A percentile compares a stretch with the other conserved stretches of the same genome.
Conservation (phyloP, 257 asterid species). For the Solanum lycopersicoides region DNA sequence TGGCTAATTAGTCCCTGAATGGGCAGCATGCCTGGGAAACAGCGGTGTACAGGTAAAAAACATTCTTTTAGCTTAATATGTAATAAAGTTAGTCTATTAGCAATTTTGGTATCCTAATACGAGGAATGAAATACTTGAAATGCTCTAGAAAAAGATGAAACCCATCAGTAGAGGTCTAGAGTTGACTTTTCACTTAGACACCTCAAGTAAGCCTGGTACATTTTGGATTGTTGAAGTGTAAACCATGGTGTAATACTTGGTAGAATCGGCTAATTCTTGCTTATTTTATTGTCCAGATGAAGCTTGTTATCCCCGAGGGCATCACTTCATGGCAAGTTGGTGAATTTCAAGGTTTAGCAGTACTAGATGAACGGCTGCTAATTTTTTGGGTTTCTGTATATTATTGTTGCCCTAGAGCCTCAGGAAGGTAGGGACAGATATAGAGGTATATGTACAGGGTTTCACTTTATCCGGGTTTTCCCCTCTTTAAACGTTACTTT, state of each 20-base stretch:
- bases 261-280: not conserved
- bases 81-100: not conserved
- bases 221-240: not conserved
- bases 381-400: conserved; percentile 42
- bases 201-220: not conserved
- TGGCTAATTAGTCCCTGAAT: conserved; percentile 24
- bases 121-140: not conserved
- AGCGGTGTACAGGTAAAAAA: conserved; percentile 59
- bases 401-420: conserved; percentile 24
- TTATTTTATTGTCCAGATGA: conserved; percentile 20
- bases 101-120: not conserved
- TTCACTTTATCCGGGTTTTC: conserved; percentile 24
- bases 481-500: not conserved
- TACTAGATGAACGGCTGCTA: conserved; percentile 18
- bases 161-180: not conserved
- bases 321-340: conserved; percentile 12
- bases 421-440: conserved; percentile 34
- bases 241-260: not conserved
- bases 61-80: not conserved
- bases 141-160: not conserved
- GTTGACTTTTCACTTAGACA: not conserved
- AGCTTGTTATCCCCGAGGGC: conserved; percentile 27
- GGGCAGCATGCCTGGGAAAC: conserved; percentile 26
- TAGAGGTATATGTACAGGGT: conserved; percentile 77
- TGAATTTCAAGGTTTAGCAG: conserved; percentile 9